Evolutionary conservation across 108 stramenopile species (phyloP), one percentile per base, ranked within the genome.

Genomic region (Aurantiochytrium sp.): DNA sequence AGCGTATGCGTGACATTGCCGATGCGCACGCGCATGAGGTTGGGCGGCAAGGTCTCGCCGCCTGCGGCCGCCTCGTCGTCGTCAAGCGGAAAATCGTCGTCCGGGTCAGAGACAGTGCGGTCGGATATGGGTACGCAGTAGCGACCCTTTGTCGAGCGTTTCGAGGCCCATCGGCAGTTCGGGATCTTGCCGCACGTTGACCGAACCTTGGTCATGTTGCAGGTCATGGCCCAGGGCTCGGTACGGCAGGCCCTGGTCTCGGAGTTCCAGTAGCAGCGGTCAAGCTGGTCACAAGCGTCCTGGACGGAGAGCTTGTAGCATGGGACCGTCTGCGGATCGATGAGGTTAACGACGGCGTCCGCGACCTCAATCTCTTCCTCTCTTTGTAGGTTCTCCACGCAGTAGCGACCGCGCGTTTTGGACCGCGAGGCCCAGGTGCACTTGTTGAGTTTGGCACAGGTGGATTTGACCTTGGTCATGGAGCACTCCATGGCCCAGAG

Each of bases 401-500:
- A 81, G 73, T 48, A 81, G 15, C 45, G 39, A 19, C 73, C 73
- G n/a, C 30, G 21, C 3, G 73, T 39, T n/a, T 42, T 81, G 17
- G 73, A 48, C 6, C 39, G 73, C 73, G 73, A 81, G 12, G 39
- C 45, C 73, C 73, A 81, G 17, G 39, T 48, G 3, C 73, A 81
- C 42, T 1, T 41, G n/a, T 6, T 6, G 3, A 81, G 39, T 24
- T 81, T 81, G 6, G 39, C 42, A 42, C 73, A 81, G 10, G 73
- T 81, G 21, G 73, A 48, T 17, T 48, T 41, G 73, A 81, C 42
- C 30, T 81, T 81, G 27, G 73, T 81, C 73, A 81, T 81, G 73
- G 42, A 48, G 73, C 73, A 81, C n/a, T 81, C 73, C 42, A 81
- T 41, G 39, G 73, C 73, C 73, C 73, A 81, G 30, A 48, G 73